These are phyloP conservation scores for Diaporthe sp. DNA, from an alignment of 2,329 filamentous ascomycete genomes.

Conservation along the genomic window DNA sequence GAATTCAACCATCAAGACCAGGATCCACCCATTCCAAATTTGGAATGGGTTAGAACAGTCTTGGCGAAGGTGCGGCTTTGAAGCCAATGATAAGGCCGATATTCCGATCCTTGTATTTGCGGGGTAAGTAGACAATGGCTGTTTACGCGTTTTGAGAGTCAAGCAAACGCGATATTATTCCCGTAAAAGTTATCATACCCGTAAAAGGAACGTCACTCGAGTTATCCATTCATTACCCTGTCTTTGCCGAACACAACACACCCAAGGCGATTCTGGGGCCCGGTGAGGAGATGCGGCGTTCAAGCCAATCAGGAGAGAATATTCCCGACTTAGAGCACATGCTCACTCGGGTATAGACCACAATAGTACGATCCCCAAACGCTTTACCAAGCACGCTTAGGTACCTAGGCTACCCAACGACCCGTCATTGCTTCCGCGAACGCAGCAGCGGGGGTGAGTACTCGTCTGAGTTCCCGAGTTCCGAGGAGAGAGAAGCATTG, in stretches of 20 bases:
- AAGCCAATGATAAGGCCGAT: neutral
- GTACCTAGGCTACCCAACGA: neutral
- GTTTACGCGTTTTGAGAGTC: neutral
- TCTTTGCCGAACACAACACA: no score
- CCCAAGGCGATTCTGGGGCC: no score
- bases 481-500: neutral
- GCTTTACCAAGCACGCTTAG: neutral
- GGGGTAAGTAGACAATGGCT: neutral
- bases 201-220: neutral
- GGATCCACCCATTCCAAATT: neutral
- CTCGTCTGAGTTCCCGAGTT: neutral
- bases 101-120: constrained; percentile 15
- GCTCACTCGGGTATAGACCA: neutral
- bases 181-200: no score
- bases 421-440: neutral
- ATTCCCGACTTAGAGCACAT: neutral
- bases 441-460: neutral
- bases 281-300: neutral
- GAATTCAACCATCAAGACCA: neutral
- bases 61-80: neutral
- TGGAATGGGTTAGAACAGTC: neutral
- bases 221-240: no score
- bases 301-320: neutral
- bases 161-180: neutral
- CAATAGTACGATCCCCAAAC: neutral